Evolutionary conservation across 2,329 filamentous ascomycete species (phyloP), one percentile per base, ranked within the genome.

Genomic region (Phialemoniopsis sp.): DNA sequence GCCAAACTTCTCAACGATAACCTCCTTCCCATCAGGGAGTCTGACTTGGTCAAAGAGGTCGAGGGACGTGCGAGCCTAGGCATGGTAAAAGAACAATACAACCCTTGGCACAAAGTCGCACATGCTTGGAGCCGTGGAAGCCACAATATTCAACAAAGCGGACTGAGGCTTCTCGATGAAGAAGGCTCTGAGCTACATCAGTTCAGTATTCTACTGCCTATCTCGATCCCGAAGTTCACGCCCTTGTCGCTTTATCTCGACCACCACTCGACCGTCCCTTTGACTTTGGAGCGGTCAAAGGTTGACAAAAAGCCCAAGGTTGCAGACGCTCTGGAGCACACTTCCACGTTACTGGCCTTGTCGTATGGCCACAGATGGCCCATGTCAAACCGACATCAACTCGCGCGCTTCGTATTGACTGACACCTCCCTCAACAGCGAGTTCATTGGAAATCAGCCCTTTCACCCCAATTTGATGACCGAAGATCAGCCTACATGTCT

Each of bases 1-100:
- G 82, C 76, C 18, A 84, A 85, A 0, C 66, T 96, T 5, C 61
- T 97, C 2, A 89, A 87, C 45, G 78, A 94, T 13, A 73, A 95
- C 50, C 62, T 96, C 1, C 68, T 95, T 31, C 91, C 91, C 8
- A 63, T 73, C 13, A 60, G 59, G 39, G 59, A 66, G 9, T 57
- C 67, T 3, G 65, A 67, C n/a, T 47, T 61, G 8, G 45, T 58
- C 4, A 51, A 60, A 3, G 62, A 59, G 0, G 48, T 71, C 2
- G 63, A 69, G 28, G 54, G 55, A 3, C 62, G 68, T 1, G 52
- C 52, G 3, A 44, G 64, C 0, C 47, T 64, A 9, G 51, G 59
- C 3, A 44, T 55, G 5, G 66, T 70, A 4, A 58, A 60, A 5
- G 52, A 58, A 6, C 53, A 61, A 13, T 59, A 67, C 38, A 66